A percentile compares a stretch with the other conserved stretches of the same genome.
These are phyloP conservation scores for Penicillium sp. DNA, from an alignment of 2,329 filamentous ascomycete genomes.

Conservation along the genomic window DNA sequence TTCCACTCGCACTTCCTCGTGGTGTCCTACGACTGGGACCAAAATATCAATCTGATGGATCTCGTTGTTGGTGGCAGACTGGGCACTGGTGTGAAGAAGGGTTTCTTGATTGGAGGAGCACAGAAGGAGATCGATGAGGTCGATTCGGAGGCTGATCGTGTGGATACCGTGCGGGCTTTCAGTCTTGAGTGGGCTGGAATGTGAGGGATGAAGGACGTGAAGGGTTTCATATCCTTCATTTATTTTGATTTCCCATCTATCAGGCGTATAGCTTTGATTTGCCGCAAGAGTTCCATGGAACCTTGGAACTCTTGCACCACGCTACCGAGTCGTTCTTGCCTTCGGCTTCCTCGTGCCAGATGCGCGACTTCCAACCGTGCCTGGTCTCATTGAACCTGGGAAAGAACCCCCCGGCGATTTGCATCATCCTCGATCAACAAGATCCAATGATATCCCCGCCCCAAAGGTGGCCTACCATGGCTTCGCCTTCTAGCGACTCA, in stretches of 20 bases:
- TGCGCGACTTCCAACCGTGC: background rate
- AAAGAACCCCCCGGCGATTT: background rate
- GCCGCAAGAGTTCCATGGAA: background rate
- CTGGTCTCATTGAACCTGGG: background rate
- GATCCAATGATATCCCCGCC: background rate
- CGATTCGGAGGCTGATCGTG: constrained; percentile 34
- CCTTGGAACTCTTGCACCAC: background rate
- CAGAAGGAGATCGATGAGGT: constrained; percentile 38
- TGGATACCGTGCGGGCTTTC: constrained; percentile 62
- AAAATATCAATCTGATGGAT: constrained; percentile 79
- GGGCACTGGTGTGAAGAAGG: constrained; percentile 95
- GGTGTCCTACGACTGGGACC: constrained; percentile 80
- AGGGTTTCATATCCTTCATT: background rate
- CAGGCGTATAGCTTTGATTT: background rate
- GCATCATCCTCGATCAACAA: background rate
- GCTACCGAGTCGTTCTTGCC: background rate
- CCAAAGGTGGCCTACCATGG: background rate
- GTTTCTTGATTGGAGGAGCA: constrained; percentile 78
- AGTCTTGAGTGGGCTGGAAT: constrained; percentile 94
- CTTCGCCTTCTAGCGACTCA: background rate
- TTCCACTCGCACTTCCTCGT: constrained; percentile 95
- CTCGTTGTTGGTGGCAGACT: constrained; percentile 81
- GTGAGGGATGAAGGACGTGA: constrained; percentile 48
- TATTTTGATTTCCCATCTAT: background rate
- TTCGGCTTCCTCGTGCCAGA: background rate